Percentiles rank a stretch among this genome's conserved stretches.
Conservation (phyloP, 306 rosid genomes). For the Vachellia collinsii region DNA sequence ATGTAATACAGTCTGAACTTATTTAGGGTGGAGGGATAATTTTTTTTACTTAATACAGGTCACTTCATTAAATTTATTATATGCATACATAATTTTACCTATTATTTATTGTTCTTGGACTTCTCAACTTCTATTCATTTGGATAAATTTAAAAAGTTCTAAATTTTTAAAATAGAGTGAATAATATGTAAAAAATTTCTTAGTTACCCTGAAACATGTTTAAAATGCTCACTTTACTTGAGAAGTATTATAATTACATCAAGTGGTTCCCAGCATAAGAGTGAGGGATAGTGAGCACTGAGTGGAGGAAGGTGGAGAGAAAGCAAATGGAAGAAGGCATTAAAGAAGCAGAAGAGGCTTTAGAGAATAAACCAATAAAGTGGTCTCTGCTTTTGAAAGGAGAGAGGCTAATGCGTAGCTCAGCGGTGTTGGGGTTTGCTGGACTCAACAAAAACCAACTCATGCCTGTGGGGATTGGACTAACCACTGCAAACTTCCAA, state of each 20-base stretch:
- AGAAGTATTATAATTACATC: not conserved
- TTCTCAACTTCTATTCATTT: too few relatives aligned
- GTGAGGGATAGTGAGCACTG: not conserved
- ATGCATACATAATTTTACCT: too few relatives aligned
- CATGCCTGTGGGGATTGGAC: not conserved
- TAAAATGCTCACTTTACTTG: too few relatives aligned
- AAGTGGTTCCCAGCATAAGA: not conserved
- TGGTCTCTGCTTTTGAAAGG: not conserved
- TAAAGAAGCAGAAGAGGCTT: not conserved
- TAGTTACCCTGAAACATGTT: too few relatives aligned
- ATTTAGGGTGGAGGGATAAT: too few relatives aligned
- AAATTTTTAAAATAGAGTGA: too few relatives aligned
- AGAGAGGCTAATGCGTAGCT: not conserved
- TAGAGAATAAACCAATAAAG: not conserved
- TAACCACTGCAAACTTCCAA: not conserved
- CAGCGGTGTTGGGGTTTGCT: not conserved
- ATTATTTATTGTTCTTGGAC: too few relatives aligned
- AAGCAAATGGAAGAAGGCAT: not conserved
- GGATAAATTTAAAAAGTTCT: too few relatives aligned
- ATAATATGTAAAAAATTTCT: too few relatives aligned
- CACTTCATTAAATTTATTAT: too few relatives aligned
- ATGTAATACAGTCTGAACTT: too few relatives aligned
- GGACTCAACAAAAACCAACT: constrained; percentile 21
- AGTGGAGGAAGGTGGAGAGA: not conserved
- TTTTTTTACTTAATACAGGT: too few relatives aligned